phyloP scores from a whole-genome alignment of 164 flowering plant genomes.

The Piper betle region DNA sequence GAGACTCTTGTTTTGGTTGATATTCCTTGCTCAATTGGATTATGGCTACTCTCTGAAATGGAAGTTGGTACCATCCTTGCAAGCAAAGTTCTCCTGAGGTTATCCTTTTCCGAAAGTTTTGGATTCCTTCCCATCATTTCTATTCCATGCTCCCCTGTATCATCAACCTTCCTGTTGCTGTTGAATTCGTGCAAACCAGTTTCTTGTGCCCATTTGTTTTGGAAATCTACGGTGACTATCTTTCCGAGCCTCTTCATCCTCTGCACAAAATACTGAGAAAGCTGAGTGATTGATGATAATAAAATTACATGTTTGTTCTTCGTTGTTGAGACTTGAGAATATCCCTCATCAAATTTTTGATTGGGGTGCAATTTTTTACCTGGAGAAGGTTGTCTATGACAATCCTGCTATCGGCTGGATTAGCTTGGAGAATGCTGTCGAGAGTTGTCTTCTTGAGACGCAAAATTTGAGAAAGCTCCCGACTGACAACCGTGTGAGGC shows the following conservation, averaged over 20 bases:
- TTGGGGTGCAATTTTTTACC: too few relatives aligned
- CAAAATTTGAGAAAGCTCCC: slow-evolving; percentile 70
- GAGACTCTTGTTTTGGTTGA: slow-evolving; percentile 50
- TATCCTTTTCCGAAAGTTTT: slow-evolving; percentile 2
- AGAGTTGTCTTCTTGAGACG: slow-evolving; percentile 46
- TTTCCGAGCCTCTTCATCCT: slow-evolving; percentile 31
- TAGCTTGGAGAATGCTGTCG: slow-evolving; percentile 38
- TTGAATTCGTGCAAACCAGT: slow-evolving; percentile 15
- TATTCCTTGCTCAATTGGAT: slow-evolving; percentile 7
- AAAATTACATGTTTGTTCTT: background rate
- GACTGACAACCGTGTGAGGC: slow-evolving; percentile 68
- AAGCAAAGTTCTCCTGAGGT: slow-evolving; percentile 2
- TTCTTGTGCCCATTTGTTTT: slow-evolving; percentile 6
- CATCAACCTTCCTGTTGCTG: slow-evolving; percentile 20
- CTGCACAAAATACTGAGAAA: too few relatives aligned
- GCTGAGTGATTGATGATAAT: slow-evolving; percentile 4
- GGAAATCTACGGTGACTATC: slow-evolving; percentile 18
- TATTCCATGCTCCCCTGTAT: slow-evolving; percentile 26
- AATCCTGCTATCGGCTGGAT: slow-evolving; percentile 40
- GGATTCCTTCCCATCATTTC: slow-evolving; percentile 17
- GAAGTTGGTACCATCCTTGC: slow-evolving; percentile 6
- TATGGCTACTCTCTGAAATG: slow-evolving; percentile 14
- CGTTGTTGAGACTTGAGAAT: background rate
- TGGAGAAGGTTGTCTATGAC: slow-evolving; percentile 53
- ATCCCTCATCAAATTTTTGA: background rate